These are phyloP conservation scores for Batkoa obscura DNA, from an alignment of 371 early-diverging fungal genomes.

Conservation along the genomic window DNA sequence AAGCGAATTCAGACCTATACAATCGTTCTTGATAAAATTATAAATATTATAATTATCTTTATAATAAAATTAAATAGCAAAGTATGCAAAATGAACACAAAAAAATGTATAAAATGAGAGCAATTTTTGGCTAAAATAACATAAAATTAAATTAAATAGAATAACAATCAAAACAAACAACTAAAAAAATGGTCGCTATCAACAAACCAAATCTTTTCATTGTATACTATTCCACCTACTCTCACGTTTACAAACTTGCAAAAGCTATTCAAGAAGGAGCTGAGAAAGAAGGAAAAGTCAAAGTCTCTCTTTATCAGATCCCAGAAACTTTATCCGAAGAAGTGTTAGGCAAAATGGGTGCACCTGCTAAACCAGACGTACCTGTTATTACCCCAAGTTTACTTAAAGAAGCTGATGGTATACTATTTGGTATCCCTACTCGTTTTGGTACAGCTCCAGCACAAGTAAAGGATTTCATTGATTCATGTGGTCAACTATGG, in stretches of 20 bases:
- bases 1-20: too few species aligned
- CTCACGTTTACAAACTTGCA: conserved; percentile 12
- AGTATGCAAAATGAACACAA: too few species aligned
- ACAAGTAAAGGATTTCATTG: conserved; percentile 50
- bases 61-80: too few species aligned
- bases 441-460: conserved; percentile 54
- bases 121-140: too few species aligned
- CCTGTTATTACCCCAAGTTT: conserved; percentile 36
- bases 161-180: background rate
- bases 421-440: conserved; percentile 62
- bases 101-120: too few species aligned
- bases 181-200: conserved; percentile 7
- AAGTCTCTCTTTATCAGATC: conserved; percentile 24
- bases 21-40: too few species aligned
- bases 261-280: conserved; percentile 23
- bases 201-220: conserved; percentile 1
- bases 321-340: conserved; percentile 43
- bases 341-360: conserved; percentile 49
- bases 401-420: conserved; percentile 46
- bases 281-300: conserved; percentile 23
- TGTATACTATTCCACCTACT: background rate
- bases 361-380: conserved; percentile 31
- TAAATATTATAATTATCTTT: too few species aligned
- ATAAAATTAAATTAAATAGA: too few species aligned
- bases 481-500: conserved; percentile 60